Evolutionary conservation across 345 rosid genomes (phyloP).

Genomic region (Citrus cavaleriei): DNA sequence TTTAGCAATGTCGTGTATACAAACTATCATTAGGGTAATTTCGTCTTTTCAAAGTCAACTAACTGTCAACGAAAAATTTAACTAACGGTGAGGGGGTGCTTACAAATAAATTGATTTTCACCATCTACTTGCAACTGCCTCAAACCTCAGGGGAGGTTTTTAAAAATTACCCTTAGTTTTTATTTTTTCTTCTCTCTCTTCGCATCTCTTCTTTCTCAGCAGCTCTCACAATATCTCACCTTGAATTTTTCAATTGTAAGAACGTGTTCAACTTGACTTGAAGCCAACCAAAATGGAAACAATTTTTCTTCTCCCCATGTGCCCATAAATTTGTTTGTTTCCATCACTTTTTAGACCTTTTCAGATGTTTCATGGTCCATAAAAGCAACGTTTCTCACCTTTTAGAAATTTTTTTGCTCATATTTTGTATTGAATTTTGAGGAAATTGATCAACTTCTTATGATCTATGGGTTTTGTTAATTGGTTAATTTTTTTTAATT

Average conservation of each 20-base stretch:
- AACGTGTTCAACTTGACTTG: conserved; percentile 27
- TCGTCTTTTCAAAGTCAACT: too few species aligned
- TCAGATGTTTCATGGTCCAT: conserved; percentile 20
- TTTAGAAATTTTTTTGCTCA: not conserved
- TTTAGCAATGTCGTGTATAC: too few species aligned
- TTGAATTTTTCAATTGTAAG: conserved; percentile 17
- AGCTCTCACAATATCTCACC: conserved; percentile 14
- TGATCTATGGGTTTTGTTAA: too few species aligned
- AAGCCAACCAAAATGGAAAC: conserved; percentile 39
- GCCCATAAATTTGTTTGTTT: conserved; percentile 31
- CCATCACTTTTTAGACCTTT: conserved; percentile 33
- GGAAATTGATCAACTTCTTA: too few species aligned
- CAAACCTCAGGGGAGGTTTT: too few species aligned
- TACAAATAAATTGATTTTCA: too few species aligned
- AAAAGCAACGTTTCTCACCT: too few species aligned
- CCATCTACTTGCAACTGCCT: too few species aligned
- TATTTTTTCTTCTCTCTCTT: conserved; percentile 1
- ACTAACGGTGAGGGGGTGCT: too few species aligned
- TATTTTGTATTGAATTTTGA: too few species aligned
- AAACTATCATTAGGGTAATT: too few species aligned
- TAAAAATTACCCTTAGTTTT: not conserved
- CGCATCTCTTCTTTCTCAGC: conserved; percentile 21
- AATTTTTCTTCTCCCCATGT: conserved; percentile 42
- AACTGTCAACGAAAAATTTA: too few species aligned
- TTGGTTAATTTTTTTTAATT: not conserved